phyloP scores from a whole-genome alignment of 1,139 yeast genomes.

The Hyphopichia khmerensis region DNA sequence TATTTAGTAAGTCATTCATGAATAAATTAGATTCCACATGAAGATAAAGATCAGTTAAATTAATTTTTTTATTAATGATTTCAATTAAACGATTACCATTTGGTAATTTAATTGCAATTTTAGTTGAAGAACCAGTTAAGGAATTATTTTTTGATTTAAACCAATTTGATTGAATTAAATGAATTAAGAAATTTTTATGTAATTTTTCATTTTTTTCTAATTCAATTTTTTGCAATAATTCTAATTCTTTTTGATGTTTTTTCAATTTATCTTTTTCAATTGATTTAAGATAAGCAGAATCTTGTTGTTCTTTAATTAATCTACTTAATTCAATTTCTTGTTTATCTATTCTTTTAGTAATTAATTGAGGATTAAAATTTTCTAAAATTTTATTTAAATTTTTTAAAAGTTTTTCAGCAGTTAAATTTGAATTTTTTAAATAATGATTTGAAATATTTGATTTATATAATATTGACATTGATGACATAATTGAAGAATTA shows the following conservation, averaged over 20 bases:
- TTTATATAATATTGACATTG: slow-evolving; percentile 53
- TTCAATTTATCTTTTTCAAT: slow-evolving; percentile 44
- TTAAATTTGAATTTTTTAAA: slow-evolving; percentile 13
- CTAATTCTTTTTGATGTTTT: slow-evolving; percentile 28
- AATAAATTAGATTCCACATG: slow-evolving; percentile 52
- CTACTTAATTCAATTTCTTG: slow-evolving; percentile 54
- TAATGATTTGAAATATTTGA: slow-evolving; percentile 29
- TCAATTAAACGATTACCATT: slow-evolving; percentile 64
- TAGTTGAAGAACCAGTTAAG: slow-evolving; percentile 9
- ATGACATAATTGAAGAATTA: slow-evolving; percentile 47
- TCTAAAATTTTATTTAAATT: slow-evolving; percentile 36
- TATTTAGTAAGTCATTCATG: slow-evolving; percentile 13
- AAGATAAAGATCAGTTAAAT: slow-evolving; percentile 63
- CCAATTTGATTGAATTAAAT: slow-evolving; percentile 13
- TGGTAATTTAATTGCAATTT: slow-evolving; percentile 43
- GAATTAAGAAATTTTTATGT: slow-evolving; percentile 13
- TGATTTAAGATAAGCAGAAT: slow-evolving; percentile 53
- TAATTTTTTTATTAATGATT: slow-evolving; percentile 46
- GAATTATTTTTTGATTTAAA: slow-evolving; percentile 9
- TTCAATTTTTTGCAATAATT: slow-evolving; percentile 11
- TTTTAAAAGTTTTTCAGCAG: slow-evolving; percentile 28
- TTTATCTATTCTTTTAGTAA: slow-evolving; percentile 50
- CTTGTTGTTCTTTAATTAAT: slow-evolving; percentile 53
- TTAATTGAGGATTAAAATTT: slow-evolving; percentile 51
- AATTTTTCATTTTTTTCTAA: slow-evolving; percentile 11